These are phyloP conservation scores for Eucalyptus victrix DNA, from an alignment of 345 rosid species.

Conservation along the genomic window DNA sequence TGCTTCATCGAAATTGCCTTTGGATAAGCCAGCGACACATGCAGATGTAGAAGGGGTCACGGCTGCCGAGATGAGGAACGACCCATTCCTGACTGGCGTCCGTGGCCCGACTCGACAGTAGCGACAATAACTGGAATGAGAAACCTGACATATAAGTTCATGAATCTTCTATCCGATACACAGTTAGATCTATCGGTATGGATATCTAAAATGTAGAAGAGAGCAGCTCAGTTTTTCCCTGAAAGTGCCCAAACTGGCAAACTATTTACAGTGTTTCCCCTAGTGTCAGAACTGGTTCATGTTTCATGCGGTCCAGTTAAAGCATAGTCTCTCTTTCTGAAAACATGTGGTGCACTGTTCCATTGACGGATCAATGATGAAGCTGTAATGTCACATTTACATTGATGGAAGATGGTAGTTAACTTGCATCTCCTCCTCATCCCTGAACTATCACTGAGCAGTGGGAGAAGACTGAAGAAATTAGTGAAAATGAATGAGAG, in stretches of 20 bases:
- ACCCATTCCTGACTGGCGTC: constrained; percentile 7
- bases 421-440: neutral
- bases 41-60: constrained; percentile 42
- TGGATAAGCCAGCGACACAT: constrained; percentile 29
- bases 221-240: neutral
- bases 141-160: neutral
- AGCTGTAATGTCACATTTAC: neutral
- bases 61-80: constrained; percentile 35
- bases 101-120: constrained; percentile 31
- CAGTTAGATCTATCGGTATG: neutral
- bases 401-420: neutral
- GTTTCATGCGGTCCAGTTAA: neutral
- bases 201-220: neutral
- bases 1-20: neutral
- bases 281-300: neutral
- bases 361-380: neutral
- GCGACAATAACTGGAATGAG: neutral
- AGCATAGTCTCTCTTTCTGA: neutral
- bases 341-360: neutral
- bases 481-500: neutral
- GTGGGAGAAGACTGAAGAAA: neutral
- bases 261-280: neutral
- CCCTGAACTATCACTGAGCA: neutral
- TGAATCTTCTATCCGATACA: neutral
- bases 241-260: neutral